Conservation (phyloP, 2,329 filamentous ascomycete species). For the Piedraia hortae region DNA sequence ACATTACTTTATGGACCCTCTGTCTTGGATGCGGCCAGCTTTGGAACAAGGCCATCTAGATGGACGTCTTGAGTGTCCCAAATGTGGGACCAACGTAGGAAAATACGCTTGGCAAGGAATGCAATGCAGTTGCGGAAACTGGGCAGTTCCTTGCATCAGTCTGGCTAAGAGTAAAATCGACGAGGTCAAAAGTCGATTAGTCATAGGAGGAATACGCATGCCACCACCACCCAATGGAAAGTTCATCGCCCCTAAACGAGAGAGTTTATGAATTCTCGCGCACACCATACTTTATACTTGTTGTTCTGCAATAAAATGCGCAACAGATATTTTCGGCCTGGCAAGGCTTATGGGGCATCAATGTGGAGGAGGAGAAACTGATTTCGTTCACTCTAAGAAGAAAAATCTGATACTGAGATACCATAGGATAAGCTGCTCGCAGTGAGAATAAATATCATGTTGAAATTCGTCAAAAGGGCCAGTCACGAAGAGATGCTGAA, state of each 20-base stretch:
- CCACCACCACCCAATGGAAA: conserved; percentile 5
- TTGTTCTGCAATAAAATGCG: neutral
- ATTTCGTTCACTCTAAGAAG: no score
- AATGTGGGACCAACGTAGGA: conserved; percentile 60
- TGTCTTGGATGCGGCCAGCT: conserved; percentile 79
- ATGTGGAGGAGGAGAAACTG: no score
- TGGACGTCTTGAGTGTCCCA: conserved; percentile 63
- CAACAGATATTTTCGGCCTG: neutral
- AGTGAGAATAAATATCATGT: no score
- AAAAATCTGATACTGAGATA: no score
- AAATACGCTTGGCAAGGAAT: conserved; percentile 94
- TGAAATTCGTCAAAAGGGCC: no score
- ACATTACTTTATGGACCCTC: conserved; percentile 71
- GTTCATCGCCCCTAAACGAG: no score
- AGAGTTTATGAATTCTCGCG: neutral
- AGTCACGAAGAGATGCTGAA: no score
- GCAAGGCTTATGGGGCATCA: no score
- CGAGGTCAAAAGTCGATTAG: conserved; percentile 21
- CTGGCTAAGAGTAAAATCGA: conserved; percentile 63
- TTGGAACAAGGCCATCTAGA: conserved; percentile 64
- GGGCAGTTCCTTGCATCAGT: conserved; percentile 77
- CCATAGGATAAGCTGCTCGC: no score
- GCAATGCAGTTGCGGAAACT: conserved; percentile 68
- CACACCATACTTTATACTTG: neutral
- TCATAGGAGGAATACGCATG: conserved; percentile 10